These are phyloP conservation scores for Fusarium sp. DNA, from an alignment of 2,329 filamentous ascomycete genomes.

Conservation along the genomic window DNA sequence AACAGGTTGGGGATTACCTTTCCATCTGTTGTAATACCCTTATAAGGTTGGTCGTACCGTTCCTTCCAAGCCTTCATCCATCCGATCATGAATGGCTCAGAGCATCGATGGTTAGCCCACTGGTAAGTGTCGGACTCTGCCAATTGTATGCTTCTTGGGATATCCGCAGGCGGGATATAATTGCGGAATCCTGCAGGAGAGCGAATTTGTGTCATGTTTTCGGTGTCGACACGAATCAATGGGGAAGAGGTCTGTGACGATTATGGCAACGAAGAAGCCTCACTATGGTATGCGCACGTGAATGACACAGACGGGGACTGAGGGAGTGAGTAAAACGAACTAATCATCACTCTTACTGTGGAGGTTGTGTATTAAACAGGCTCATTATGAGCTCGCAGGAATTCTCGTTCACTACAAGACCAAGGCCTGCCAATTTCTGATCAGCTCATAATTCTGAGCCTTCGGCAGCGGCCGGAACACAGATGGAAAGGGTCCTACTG, in stretches of 20 bases:
- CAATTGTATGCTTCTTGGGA: slow-evolving; percentile 16
- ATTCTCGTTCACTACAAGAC: not conserved
- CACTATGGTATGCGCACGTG: not conserved
- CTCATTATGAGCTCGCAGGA: not conserved
- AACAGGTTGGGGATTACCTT: slow-evolving; percentile 2
- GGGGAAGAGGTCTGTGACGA: not conserved
- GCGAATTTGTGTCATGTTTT: not conserved
- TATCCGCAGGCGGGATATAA: slow-evolving; percentile 18
- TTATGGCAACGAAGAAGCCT: not conserved
- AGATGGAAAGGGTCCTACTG: not conserved
- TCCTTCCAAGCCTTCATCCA: slow-evolving; percentile 27
- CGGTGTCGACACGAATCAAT: no score
- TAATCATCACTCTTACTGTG: not conserved
- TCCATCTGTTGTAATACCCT: slow-evolving; percentile 21
- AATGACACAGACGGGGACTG: not conserved
- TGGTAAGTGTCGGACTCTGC: slow-evolving; percentile 22
- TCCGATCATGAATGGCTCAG: slow-evolving; percentile 30
- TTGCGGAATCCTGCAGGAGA: slow-evolving; percentile 15
- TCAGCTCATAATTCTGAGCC: not conserved
- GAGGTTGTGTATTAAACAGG: not conserved
- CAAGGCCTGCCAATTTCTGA: not conserved
- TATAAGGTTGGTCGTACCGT: slow-evolving; percentile 10
- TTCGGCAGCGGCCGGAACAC: not conserved
- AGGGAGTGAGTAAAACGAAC: not conserved
- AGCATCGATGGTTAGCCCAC: slow-evolving; percentile 21